Evolutionary conservation across 2,329 filamentous ascomycete genomes (phyloP), one percentile per base, ranked within the genome.

Genomic region (Chalaropsis ovoidea): DNA sequence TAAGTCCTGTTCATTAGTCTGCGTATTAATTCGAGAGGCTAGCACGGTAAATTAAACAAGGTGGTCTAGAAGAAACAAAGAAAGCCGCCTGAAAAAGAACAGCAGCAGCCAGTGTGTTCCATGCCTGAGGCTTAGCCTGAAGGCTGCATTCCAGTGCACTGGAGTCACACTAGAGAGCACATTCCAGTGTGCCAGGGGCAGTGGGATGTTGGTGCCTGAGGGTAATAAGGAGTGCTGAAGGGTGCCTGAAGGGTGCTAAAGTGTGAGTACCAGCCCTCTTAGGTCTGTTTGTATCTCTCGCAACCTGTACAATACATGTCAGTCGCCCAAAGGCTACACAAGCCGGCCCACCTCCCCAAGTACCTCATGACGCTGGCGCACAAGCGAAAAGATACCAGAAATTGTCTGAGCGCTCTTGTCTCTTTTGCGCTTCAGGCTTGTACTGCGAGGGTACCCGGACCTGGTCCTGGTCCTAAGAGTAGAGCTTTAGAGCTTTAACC

Each of bases 361-460:
- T 56, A 49, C 52, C 27, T 31, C 22, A 56, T 56, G 52, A 56
- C 17, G 27, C 27, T 31, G 17, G 27, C 22, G 52, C 52, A 56
- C 52, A 56, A n/a, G 52, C 52, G 52, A 56, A 56, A 56, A 56
- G 52, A 56, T 56, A 56, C 52, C 52, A 31, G 22, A 56, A 31
- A 56, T 31, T 56, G 52, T 31, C 52, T 56, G 52, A 56, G 52
- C 52, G 52, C 52, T 56, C 22, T 56, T 56, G 52, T 56, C 52
- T 56, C 27, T 31, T 56, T 31, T 31, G 15, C 10, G 11, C 22
- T 31, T 5, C 52, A 31, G 17, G 52, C 52, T 31, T 56, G 52
- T 56, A 56, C 52, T 56, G 52, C 22, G 52, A 56, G 52, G 52
- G 52, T 56, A 27, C 22, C 52, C 15, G 15, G 52, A 31, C 52